Percentiles rank a stretch among this genome's conserved stretches.
phyloP scores from a whole-genome alignment of 345 rosid species.

The Eucalyptus cloeziana region DNA sequence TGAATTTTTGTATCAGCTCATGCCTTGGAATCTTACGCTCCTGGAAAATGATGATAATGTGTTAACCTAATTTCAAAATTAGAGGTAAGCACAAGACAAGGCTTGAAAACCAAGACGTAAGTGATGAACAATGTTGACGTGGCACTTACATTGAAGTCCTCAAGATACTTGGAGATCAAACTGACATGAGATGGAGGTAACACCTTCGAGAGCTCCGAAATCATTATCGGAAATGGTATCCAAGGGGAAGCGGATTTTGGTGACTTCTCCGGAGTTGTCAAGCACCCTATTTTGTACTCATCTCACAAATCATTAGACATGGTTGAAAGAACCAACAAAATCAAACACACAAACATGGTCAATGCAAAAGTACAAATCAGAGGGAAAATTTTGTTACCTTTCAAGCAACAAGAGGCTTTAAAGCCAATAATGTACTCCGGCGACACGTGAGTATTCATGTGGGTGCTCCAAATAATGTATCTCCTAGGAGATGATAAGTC shows the following conservation, averaged over 20 bases:
- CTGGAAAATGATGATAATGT: constrained; percentile 4
- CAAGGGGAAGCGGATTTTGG: constrained; percentile 45
- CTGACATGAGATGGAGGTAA: not conserved
- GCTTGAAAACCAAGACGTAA: not conserved
- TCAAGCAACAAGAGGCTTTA: constrained; percentile 28
- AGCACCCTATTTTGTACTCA: constrained; percentile 11
- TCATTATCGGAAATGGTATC: constrained; percentile 45
- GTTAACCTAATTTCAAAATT: not conserved
- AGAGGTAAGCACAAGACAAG: not conserved
- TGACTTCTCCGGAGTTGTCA: constrained; percentile 1
- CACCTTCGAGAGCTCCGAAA: constrained; percentile 32
- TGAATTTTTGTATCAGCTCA: constrained; percentile 44
- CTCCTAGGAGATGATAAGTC: constrained; percentile 31
- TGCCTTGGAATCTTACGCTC: constrained; percentile 47
- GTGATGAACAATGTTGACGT: not conserved
- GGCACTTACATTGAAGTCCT: constrained; percentile 31
- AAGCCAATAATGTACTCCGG: constrained; percentile 62
- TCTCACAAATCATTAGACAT: not conserved
- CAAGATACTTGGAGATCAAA: constrained; percentile 29
- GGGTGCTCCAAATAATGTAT: constrained; percentile 65
- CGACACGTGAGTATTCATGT: constrained; percentile 63
- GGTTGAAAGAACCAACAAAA: not conserved
- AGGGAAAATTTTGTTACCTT: not conserved
- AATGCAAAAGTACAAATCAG: not conserved
- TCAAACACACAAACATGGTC: not conserved